Conservation (phyloP, 140 eudicot genomes). For the Senecio squalidus region DNA sequence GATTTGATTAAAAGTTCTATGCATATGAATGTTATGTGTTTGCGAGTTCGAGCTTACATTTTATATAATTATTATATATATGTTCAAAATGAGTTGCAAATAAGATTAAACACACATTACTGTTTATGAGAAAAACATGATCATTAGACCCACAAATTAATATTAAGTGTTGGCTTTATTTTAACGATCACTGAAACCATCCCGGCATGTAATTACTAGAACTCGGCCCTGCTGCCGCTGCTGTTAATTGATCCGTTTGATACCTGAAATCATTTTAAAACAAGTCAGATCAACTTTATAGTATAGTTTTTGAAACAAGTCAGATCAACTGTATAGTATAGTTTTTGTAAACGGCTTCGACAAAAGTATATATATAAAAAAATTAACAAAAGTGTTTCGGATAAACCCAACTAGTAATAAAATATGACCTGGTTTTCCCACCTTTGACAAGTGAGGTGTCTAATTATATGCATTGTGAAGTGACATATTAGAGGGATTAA, state of each 20-base stretch:
- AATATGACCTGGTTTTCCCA: no score
- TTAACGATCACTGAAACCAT: conserved; percentile 48
- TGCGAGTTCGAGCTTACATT: not conserved
- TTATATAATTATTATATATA: not conserved
- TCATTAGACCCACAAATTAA: not conserved
- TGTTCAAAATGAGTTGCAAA: conserved; percentile 16
- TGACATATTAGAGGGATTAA: not conserved
- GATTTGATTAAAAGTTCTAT: not conserved
- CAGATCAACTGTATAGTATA: not conserved
- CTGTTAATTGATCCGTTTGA: conserved; percentile 46
- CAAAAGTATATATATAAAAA: no score
- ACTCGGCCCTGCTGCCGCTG: conserved; percentile 58
- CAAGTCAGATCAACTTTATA: not conserved
- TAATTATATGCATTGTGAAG: no score
- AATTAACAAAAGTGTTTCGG: no score
- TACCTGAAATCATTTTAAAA: conserved; percentile 25
- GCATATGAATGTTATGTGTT: not conserved
- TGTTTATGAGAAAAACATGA: conserved; percentile 19
- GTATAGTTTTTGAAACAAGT: not conserved
- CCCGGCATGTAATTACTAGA: conserved; percentile 59
- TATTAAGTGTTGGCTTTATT: not conserved
- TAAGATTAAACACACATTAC: conserved; percentile 12
- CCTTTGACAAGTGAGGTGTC: no score
- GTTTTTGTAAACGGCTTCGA: not conserved
- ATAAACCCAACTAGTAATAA: no score